Evolutionary conservation across 345 rosid species (phyloP).

Genomic region (Eucalyptus paniculata): DNA sequence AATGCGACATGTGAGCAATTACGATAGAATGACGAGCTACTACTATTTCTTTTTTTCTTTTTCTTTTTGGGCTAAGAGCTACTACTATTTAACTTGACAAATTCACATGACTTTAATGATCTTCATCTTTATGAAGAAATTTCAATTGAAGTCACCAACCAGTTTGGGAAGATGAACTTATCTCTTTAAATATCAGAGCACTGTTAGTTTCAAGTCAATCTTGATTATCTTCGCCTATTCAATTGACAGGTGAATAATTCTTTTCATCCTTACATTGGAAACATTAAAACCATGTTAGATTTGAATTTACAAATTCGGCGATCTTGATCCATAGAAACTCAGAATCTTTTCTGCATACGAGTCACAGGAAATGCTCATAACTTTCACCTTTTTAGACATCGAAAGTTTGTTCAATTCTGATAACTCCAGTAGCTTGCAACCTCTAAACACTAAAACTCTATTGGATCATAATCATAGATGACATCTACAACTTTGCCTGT

Average conservation of each 20-base stretch:
- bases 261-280: neutral
- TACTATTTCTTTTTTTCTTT: too few relatives aligned
- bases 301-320: fast-evolving
- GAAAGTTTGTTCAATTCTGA: neutral
- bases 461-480: neutral
- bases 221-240: neutral
- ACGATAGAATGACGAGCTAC: too few relatives aligned
- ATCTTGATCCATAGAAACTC: too few relatives aligned
- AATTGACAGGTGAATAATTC: neutral
- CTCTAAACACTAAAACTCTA: neutral
- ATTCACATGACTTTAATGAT: too few relatives aligned
- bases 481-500: neutral
- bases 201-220: neutral
- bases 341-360: neutral
- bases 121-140: too few relatives aligned
- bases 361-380: neutral
- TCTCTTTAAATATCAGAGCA: neutral
- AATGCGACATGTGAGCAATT: too few relatives aligned
- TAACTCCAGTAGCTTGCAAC: neutral
- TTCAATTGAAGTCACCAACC: neutral
- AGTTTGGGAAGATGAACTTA: neutral
- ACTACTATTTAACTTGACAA: too few relatives aligned
- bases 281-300: neutral
- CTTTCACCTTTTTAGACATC: neutral
- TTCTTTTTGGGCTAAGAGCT: too few relatives aligned